Evolutionary conservation across 192 early-diverging fungal genomes (phyloP), one percentile per base, ranked within the genome.

Genomic region (Backusella tuberculispora): DNA sequence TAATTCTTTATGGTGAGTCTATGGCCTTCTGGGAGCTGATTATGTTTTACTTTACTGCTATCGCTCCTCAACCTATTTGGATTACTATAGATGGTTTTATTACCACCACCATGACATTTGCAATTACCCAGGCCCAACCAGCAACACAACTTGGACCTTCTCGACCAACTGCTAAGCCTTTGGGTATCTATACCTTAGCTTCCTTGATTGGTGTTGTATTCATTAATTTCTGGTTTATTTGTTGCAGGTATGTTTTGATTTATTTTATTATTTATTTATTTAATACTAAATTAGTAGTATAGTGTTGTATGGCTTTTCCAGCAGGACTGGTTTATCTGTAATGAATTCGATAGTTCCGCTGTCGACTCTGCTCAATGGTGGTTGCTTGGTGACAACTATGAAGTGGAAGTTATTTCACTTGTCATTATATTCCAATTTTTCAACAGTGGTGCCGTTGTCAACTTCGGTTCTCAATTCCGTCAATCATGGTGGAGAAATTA

Each of bases 371-470:
- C 87, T 43, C 80, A 88, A 48, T 95, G 94, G 94, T 95, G 92
- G 91, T 81, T 93, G 40, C 79, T 93, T n/a, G 92, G 87, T 60
- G 94, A 95, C 73, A 94, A 93, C 76, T 95, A 87, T 72, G 92
- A 95, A 82, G 83, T 86, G 12, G 89, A 81, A 73, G 74, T 91
- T 41, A 85, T 90, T 26, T 85, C 88, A 0, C 81, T 93, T 26
- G 76, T 93, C 5, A 77, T 81, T 17, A 76, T 88, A 67, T 92
- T 90, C 85, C 92, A 94, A 77, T 93, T 94, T 78, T 83, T 91
- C 74, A 87, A 93, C 78, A 86, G 82, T 34, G 90, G 87, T 13
- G 89, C 87, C 41, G 75, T 90, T 42, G 90, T 90, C 80, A 93
- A 90, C 81, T 89, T 92, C 79, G 94, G 94, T 21, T 76, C 81